phyloP scores from a whole-genome alignment of 768 basidiomycete genomes.

The Tylopilus felleus region DNA sequence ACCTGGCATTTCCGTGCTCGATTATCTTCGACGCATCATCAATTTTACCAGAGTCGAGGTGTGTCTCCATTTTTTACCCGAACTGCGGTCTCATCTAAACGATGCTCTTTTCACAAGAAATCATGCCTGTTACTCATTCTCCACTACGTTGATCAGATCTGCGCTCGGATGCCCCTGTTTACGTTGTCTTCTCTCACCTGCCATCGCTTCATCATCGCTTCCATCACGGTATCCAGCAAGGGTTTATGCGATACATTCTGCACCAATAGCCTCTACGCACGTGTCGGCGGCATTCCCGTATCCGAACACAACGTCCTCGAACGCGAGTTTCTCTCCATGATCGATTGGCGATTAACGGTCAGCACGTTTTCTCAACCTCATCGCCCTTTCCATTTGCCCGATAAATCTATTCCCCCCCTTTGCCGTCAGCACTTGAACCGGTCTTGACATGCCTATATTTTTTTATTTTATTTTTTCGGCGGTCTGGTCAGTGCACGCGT shows the following conservation, averaged over 20 bases:
- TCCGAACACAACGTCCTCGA: constrained; percentile 93
- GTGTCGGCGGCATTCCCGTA: constrained; percentile 91
- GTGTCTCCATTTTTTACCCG: constrained; percentile 23
- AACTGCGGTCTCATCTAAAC: constrained; percentile 7
- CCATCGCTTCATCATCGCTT: constrained; percentile 95
- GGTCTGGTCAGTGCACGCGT: constrained; percentile 66
- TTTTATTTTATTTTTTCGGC: constrained; percentile 7
- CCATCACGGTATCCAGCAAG: constrained; percentile 90
- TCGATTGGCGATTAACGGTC: constrained; percentile 95
- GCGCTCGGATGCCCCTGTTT: constrained; percentile 81
- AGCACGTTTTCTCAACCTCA: constrained; percentile 36
- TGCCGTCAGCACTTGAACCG: constrained; percentile 9
- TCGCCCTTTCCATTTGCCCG: constrained; percentile 12
- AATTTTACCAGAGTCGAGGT: constrained; percentile 96
- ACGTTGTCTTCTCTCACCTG: constrained; percentile 94
- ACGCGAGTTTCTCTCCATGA: constrained; percentile 85
- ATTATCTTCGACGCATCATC: constrained; percentile 93
- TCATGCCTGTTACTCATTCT: constrained; percentile 78
- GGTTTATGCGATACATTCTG: constrained; percentile 95
- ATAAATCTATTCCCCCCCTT: background rate
- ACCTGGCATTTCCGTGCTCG: constrained; percentile 82
- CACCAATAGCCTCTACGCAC: constrained; percentile 92
- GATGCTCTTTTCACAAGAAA: constrained; percentile 44
- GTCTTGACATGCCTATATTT: constrained; percentile 21
- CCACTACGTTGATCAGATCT: constrained; percentile 93